These are phyloP conservation scores for Elongisporangium undulatum DNA, from an alignment of 352 stramenopile species.

Conservation along the genomic window DNA sequence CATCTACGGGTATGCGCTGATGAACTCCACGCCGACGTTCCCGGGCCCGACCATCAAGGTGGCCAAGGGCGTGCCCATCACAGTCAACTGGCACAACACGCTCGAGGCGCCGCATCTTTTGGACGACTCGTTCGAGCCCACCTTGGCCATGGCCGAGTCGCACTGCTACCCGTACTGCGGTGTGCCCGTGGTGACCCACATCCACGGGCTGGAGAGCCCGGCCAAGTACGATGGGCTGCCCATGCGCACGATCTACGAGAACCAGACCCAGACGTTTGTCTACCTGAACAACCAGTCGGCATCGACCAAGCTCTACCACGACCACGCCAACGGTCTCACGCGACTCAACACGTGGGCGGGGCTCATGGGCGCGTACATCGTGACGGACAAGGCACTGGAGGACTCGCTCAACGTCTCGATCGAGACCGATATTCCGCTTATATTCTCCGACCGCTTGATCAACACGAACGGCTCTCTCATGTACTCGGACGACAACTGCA, in stretches of 20 bases:
- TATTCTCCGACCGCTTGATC: slow-evolving; percentile 52
- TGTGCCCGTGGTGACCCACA: slow-evolving; percentile 52
- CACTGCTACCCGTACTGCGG: slow-evolving; percentile 66
- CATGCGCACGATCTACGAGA: slow-evolving; percentile 53
- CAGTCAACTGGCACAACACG: slow-evolving; percentile 49
- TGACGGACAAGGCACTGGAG: slow-evolving; percentile 45
- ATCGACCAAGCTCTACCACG: slow-evolving; percentile 68
- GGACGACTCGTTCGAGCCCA: slow-evolving; percentile 36
- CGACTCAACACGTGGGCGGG: slow-evolving; percentile 63
- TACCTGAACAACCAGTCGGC: slow-evolving; percentile 73
- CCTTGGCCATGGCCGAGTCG: slow-evolving; percentile 41
- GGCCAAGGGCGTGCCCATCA: slow-evolving; percentile 32
- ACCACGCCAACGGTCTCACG: slow-evolving; percentile 64
- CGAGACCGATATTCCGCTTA: slow-evolving; percentile 52
- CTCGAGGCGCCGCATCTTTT: slow-evolving; percentile 44
- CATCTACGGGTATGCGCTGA: slow-evolving; percentile 38
- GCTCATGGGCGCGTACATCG: slow-evolving; percentile 54
- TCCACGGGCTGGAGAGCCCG: slow-evolving; percentile 60
- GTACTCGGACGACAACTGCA: slow-evolving; percentile 71
- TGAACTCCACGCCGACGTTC: slow-evolving; percentile 34
- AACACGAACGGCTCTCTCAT: slow-evolving; percentile 44
- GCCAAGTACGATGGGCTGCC: slow-evolving; percentile 63
- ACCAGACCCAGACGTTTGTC: slow-evolving; percentile 50
- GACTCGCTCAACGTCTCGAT: slow-evolving; percentile 45
- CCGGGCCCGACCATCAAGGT: slow-evolving; percentile 49